Conservation (phyloP, 805 yeast species). For the Saccharomycopsis capsularis region DNA sequence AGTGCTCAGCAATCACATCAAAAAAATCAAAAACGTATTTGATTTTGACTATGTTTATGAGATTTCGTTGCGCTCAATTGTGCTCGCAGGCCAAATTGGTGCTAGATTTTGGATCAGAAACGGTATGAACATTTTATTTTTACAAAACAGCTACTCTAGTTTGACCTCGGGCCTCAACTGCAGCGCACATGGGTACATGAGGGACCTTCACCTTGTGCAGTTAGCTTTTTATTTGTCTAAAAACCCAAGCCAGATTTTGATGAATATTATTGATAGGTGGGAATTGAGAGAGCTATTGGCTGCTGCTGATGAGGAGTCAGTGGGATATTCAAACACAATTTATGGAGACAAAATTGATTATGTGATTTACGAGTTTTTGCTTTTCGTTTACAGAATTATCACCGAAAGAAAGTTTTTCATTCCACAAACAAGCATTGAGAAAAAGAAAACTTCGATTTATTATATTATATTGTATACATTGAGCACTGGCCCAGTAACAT, state of each 20-base stretch:
- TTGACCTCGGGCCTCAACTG: conserved; percentile 39
- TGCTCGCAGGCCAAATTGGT: conserved; percentile 71
- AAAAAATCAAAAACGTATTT: not conserved
- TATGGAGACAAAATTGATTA: conserved; percentile 27
- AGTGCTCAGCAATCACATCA: not conserved
- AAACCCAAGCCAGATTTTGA: conserved; percentile 59
- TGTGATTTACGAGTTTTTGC: conserved; percentile 37
- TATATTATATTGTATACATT: conserved; percentile 10
- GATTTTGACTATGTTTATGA: conserved; percentile 26
- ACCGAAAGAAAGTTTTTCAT: conserved; percentile 20
- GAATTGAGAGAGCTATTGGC: conserved; percentile 9
- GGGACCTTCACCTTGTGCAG: conserved; percentile 74
- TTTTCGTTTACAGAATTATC: conserved; percentile 16
- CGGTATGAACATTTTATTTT: conserved; percentile 73
- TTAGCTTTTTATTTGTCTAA: conserved; percentile 37
- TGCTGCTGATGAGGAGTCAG: not conserved
- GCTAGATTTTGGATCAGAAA: conserved; percentile 93
- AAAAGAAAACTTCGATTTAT: conserved; percentile 1
- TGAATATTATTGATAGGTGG: conserved; percentile 41
- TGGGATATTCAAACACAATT: conserved; percentile 36
- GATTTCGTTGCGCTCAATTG: conserved; percentile 69
- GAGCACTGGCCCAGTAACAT: conserved; percentile 17
- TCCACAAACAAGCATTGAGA: conserved; percentile 5
- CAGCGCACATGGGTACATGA: conserved; percentile 72
- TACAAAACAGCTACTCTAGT: conserved; percentile 66